Conservation (phyloP, 768 basidiomycete species). For the Russula earlei region DNA sequence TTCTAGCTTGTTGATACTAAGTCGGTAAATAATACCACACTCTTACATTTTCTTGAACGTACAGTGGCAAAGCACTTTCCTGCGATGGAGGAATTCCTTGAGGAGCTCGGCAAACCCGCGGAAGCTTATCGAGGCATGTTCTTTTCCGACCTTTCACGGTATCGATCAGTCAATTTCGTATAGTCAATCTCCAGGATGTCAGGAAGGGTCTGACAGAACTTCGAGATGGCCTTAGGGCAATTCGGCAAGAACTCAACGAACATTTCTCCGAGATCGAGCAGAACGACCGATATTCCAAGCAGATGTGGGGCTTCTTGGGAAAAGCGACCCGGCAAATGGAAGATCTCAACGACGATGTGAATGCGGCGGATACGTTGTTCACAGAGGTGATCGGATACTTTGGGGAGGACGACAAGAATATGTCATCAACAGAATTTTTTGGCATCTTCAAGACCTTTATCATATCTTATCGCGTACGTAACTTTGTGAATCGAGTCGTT, state of each 20-base stretch:
- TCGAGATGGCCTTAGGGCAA: slow-evolving; percentile 64
- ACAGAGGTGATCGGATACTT: slow-evolving; percentile 83
- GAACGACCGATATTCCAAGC: slow-evolving; percentile 71
- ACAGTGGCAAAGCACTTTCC: slow-evolving; percentile 84
- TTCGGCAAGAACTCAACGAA: slow-evolving; percentile 70
- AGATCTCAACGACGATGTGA: slow-evolving; percentile 80
- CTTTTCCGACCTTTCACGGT: not conserved
- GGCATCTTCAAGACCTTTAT: slow-evolving; percentile 96
- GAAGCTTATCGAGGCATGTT: slow-evolving; percentile 78
- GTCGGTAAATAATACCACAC: slow-evolving; percentile 86
- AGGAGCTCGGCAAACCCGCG: slow-evolving; percentile 81
- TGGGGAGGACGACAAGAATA: slow-evolving; percentile 85
- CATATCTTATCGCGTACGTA: slow-evolving; percentile 75
- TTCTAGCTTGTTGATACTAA: slow-evolving; percentile 91
- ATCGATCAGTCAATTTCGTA: slow-evolving; percentile 11
- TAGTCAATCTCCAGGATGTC: slow-evolving; percentile 82
- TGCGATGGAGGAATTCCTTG: slow-evolving; percentile 77
- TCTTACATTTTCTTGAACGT: slow-evolving; percentile 89
- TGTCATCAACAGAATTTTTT: slow-evolving; percentile 88
- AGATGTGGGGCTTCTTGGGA: slow-evolving; percentile 87
- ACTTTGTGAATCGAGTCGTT: not conserved
- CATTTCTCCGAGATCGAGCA: slow-evolving; percentile 67
- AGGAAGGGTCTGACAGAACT: slow-evolving; percentile 67
- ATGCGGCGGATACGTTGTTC: slow-evolving; percentile 75
- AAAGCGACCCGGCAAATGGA: slow-evolving; percentile 68